These are phyloP conservation scores for Tieghemiomyces parasiticus DNA, from an alignment of 192 early-diverging fungal species.

Conservation along the genomic window DNA sequence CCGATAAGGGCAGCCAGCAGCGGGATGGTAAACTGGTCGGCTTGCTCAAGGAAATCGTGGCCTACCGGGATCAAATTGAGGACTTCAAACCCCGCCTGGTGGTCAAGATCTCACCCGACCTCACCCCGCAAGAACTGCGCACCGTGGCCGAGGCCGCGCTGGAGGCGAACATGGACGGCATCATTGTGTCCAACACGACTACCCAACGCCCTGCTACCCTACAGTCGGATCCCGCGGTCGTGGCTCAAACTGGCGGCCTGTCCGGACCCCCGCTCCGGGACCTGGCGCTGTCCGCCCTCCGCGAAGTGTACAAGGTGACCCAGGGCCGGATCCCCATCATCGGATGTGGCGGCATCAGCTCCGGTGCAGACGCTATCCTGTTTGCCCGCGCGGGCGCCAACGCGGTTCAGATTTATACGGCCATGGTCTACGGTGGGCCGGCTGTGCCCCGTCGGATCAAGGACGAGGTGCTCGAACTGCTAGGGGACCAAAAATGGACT, in stretches of 20 bases:
- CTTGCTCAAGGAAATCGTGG: conserved; percentile 49
- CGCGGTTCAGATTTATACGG: conserved; percentile 69
- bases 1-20: conserved; percentile 58
- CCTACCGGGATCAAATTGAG: no score
- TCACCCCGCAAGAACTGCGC: conserved; percentile 49
- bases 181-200: conserved; percentile 85
- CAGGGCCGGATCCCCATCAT: conserved; percentile 61
- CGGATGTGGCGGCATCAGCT: conserved; percentile 74
- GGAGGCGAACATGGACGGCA: conserved; percentile 60
- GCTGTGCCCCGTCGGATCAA: conserved; percentile 68
- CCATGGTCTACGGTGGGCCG: conserved; percentile 59
- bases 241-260: conserved; percentile 59
- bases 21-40: conserved; percentile 52
- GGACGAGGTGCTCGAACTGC: conserved; percentile 44
- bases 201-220: conserved; percentile 47
- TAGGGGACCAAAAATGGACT: conserved; percentile 62
- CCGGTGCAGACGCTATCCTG: conserved; percentile 59
- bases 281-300: conserved; percentile 55
- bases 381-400: conserved; percentile 74
- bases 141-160: conserved; percentile 66
- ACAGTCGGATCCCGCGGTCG: conserved; percentile 21
- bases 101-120: conserved; percentile 87
- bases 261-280: conserved; percentile 63
- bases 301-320: conserved; percentile 59
- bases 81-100: conserved; percentile 52